Evolutionary conservation across 441 rosid genomes (phyloP).

Genomic region (Syzygium malaccense): DNA sequence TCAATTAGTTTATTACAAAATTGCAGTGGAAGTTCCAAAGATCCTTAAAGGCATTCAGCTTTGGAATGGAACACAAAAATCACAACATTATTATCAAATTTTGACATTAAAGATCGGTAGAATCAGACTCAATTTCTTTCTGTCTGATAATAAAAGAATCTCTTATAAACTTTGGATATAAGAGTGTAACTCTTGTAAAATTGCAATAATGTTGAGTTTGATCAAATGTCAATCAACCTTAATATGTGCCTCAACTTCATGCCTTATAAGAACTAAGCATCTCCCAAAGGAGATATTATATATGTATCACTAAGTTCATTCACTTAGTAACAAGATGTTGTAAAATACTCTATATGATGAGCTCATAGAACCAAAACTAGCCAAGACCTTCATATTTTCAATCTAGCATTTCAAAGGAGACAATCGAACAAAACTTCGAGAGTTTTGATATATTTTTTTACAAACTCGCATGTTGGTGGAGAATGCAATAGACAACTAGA

Average conservation of each 20-base stretch:
- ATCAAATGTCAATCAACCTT: neutral
- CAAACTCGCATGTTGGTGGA: neutral
- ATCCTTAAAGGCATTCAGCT: too few relatives aligned
- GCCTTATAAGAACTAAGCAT: neutral
- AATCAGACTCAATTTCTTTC: too few relatives aligned
- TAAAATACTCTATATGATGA: too few relatives aligned
- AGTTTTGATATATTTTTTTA: neutral
- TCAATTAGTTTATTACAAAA: too few relatives aligned
- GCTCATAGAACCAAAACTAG: neutral
- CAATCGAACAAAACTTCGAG: neutral
- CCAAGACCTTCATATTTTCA: neutral
- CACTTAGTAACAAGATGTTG: neutral
- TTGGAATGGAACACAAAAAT: too few relatives aligned
- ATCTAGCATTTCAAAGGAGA: neutral
- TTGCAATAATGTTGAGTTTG: neutral
- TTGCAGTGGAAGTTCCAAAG: too few relatives aligned
- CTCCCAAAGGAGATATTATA: neutral
- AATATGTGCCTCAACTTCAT: neutral
- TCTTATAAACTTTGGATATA: rapidly evolving
- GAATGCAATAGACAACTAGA: neutral
- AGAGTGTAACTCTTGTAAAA: neutral
- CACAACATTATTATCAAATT: too few relatives aligned
- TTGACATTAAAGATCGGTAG: too few relatives aligned
- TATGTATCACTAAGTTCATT: neutral
- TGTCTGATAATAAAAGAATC: too few relatives aligned